phyloP scores from a whole-genome alignment of 1,284 basidiomycete species.

The Apiotrichum brassicae region DNA sequence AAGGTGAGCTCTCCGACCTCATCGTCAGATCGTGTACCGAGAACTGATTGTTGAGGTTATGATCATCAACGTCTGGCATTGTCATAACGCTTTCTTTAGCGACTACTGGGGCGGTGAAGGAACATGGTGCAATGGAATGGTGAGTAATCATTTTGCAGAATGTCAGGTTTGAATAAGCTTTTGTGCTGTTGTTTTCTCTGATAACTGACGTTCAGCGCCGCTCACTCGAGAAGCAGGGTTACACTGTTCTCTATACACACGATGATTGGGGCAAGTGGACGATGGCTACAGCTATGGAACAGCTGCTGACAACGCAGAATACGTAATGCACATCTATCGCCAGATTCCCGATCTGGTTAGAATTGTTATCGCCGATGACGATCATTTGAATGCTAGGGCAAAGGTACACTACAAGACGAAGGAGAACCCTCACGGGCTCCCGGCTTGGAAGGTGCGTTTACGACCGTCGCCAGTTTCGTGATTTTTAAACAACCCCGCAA shows the following conservation, averaged over 20 bases:
- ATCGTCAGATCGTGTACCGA: too few species aligned
- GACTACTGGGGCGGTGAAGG: slow-evolving; percentile 8
- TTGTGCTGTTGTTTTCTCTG: not conserved
- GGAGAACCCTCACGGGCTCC: slow-evolving; percentile 1
- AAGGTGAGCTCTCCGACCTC: too few species aligned
- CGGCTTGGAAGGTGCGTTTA: slow-evolving; percentile 5
- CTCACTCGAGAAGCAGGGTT: slow-evolving; percentile 2
- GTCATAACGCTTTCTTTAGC: slow-evolving; percentile 1
- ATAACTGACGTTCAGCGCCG: not conserved
- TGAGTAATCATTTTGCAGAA: not conserved
- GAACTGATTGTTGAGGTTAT: too few species aligned
- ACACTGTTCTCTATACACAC: slow-evolving; percentile 2
- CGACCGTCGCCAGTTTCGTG: not conserved
- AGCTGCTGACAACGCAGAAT: not conserved
- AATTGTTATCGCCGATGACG: not conserved
- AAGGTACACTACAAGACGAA: not conserved
- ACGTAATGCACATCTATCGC: slow-evolving; percentile 2
- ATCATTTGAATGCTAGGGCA: not conserved
- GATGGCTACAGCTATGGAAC: too few species aligned
- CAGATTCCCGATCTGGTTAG: slow-evolving; percentile 4
- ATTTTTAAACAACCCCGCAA: too few species aligned
- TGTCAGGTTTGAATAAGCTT: too few species aligned
- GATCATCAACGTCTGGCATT: slow-evolving; percentile 8
- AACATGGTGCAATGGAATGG: slow-evolving; percentile 1
- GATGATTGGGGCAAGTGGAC: slow-evolving; percentile 2